Base-by-base conservation (phyloP, 257 asterid genomes). In the Solanum appendiculatum region DNA sequence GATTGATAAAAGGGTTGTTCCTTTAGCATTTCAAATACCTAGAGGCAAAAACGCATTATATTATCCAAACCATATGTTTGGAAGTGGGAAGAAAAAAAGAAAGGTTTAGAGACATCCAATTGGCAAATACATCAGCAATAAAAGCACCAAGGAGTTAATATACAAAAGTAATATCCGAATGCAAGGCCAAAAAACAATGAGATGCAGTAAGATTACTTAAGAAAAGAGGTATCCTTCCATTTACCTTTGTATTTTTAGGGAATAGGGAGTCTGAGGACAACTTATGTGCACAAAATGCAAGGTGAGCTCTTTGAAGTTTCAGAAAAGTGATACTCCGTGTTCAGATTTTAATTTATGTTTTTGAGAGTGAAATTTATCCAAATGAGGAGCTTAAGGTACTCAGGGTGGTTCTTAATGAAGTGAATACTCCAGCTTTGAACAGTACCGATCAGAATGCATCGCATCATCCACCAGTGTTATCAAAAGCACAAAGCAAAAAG, bases 21-120 rank as follows among this genome's bases (percentile, higher is more conserved):
- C 92, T 87, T 95, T 27, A 97, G 90, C 98, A 97, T 95, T 90
- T 92, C 97, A 91, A 97, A 94, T 66, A 97, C 98, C 98, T 97
- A 86, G 60, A 69, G 5, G 84, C 10, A 44, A 44, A 78, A 44
- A 44, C 0, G 9, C 84, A 77, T 72, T 72, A 46, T 20, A 34
- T 72, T 20, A 72, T 9, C 27, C n/a, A 60, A 9, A 78, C 64
- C 40, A 44, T 27, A 77, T 44, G 51, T 5, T 36, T 36, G 82
- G 51, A 37, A 73, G 82, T 36, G 20, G 82, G 18, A 73, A 36
- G 51, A 36, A 36, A 73, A 36, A 73, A n/a, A 36, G 9, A 73
- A 73, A 36, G 48, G 36, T 51, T 73, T 36, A 7, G 63, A 42
- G 58, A 27, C 39, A 78, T 78, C 39, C 39, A 78, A 78, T 27